These are phyloP conservation scores for Solanum medicagineum DNA, from an alignment of 257 asterid species.

Conservation along the genomic window DNA sequence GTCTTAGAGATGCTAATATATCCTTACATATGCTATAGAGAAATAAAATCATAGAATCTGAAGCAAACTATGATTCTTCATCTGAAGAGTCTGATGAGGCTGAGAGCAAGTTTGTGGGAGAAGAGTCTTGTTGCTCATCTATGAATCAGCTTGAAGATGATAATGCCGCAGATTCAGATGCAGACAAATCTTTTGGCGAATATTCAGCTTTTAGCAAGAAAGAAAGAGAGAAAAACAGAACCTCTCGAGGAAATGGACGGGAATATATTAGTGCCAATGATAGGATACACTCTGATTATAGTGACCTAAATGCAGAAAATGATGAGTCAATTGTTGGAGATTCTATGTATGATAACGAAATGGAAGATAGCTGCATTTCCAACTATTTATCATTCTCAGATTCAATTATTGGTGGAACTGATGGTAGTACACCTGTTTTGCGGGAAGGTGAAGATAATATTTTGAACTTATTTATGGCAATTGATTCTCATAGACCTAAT, in stretches of 20 bases:
- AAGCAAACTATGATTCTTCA: constrained; percentile 34
- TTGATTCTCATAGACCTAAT: constrained; percentile 28
- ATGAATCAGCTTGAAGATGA: constrained; percentile 22
- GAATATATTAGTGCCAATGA: not conserved
- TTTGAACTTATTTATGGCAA: constrained; percentile 60
- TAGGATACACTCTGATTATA: not conserved
- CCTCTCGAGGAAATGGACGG: constrained; percentile 1
- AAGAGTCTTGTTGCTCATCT: constrained; percentile 21
- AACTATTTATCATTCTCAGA: constrained; percentile 81
- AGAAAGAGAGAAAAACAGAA: not conserved
- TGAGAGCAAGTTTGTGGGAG: constrained; percentile 70
- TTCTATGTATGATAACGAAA: constrained; percentile 24
- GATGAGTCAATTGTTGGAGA: constrained; percentile 33
- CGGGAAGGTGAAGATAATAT: constrained; percentile 48
- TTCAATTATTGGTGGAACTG: constrained; percentile 51
- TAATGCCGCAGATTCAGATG: constrained; percentile 18
- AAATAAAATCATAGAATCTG: constrained; percentile 10
- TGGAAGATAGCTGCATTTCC: constrained; percentile 44
- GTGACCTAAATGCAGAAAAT: constrained; percentile 17
- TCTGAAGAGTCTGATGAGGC: constrained; percentile 84
- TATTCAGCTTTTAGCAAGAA: constrained; percentile 3
- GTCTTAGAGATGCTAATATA: not conserved
- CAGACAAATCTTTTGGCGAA: constrained; percentile 24
- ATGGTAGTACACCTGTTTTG: constrained; percentile 22
- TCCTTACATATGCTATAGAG: constrained; percentile 19